Evolutionary conservation across 768 basidiomycete species (phyloP), one percentile per base, ranked within the genome.

Genomic region (Pseudohyphozyma bogoriensis): DNA sequence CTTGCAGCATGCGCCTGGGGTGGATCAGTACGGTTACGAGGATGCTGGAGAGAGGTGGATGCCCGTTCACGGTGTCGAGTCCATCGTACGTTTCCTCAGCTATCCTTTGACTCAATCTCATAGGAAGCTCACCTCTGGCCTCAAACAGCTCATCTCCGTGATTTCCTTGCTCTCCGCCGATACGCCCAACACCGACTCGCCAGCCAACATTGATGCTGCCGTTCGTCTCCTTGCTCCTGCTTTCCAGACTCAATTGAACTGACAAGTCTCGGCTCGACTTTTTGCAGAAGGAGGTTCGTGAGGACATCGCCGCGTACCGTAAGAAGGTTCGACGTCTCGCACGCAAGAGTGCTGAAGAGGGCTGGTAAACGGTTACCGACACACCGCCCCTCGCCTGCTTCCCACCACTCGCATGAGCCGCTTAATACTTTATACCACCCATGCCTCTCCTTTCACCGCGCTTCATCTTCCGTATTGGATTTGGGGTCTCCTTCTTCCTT

Each of bases 11-110:
- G 83, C 87, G 37, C 93, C 93, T 0, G 93, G 91, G 35, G 89
- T 92, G 40, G 93, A 99, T 74, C 87, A 96, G 73, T 96, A 74
- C 68, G 77, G 93, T 15, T 96, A 93, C 70, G 95, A 99, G 73
- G 89, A 92, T 69, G 90, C 95, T 2, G 86, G 89, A 46, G 95
- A 99, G 77, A 78, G 95, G 63, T 99, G 95, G 95, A 78, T 92
- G 79, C 95, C 95, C 5, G 90, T 99, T 49, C 95, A 99, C 73
- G 87, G 87, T 1, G 86, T 96, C 36, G 91, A 97, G 77, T 89
- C 90, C 8, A 97, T 99, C 65, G 93, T 96, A 67, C 72, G 79
- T 49, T 12, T 18, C 31, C 18, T n/a, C n/a, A n/a, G n/a, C 11
- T 28, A 18, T 44, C 26, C 47, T 42, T 50, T 47, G 32, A 12